Percentiles rank a stretch among this genome's conserved stretches.
phyloP scores from a whole-genome alignment of 495 filamentous ascomycete genomes.

The Trichoderma reesei region DNA sequence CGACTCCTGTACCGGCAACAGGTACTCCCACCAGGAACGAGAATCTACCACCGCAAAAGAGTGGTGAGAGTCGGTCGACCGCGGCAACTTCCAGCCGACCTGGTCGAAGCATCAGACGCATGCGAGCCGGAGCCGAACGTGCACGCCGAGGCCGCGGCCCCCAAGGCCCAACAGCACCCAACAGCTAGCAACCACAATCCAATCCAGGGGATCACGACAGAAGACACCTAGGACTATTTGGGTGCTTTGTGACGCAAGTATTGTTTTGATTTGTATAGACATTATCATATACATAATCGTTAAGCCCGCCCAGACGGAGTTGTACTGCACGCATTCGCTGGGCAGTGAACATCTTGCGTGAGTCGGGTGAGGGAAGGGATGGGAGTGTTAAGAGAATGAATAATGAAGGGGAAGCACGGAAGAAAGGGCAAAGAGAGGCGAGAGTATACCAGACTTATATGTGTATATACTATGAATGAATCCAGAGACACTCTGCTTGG shows the following conservation, averaged over 20 bases:
- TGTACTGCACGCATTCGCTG: neutral
- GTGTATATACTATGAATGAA: neutral
- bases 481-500: no score
- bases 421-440: neutral
- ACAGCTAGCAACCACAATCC: neutral
- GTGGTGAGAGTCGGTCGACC: neutral
- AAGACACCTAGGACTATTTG: neutral
- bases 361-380: neutral
- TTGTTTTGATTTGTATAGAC: neutral
- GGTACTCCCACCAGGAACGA: neutral
- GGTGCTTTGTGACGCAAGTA: neutral
- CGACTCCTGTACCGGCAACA: neutral
- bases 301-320: neutral
- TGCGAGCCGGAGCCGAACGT: neutral
- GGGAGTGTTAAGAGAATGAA: neutral
- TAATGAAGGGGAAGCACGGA: neutral
- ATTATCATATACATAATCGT: neutral
- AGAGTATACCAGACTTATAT: neutral
- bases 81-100: neutral
- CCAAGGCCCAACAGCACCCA: neutral
- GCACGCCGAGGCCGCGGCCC: neutral
- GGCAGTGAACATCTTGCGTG: neutral
- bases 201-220: neutral
- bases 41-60: neutral
- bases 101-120: neutral